Evolutionary conservation across 2,329 filamentous ascomycete species (phyloP).

Genomic region (Phialocephala sp.): DNA sequence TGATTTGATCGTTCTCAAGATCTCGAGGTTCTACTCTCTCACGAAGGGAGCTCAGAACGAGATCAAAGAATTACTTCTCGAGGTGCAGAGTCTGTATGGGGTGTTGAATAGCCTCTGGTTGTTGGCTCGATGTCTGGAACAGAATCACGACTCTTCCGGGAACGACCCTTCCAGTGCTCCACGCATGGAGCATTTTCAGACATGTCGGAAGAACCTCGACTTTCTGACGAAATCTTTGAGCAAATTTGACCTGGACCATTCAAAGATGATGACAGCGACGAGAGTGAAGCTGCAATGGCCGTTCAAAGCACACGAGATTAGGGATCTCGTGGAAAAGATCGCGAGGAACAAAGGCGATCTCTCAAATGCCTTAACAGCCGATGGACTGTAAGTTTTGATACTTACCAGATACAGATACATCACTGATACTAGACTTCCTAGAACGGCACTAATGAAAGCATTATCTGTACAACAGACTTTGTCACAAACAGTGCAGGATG

Average conservation of each 20-base stretch:
- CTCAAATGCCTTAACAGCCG: slow-evolving; percentile 19
- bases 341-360: slow-evolving; percentile 21
- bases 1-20: slow-evolving; percentile 21
- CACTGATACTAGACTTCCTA: background rate
- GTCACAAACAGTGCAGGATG: slow-evolving; percentile 16
- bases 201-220: slow-evolving; percentile 24
- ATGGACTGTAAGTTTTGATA: slow-evolving; percentile 15
- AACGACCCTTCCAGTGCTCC: slow-evolving; percentile 9
- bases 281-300: slow-evolving; percentile 22
- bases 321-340: slow-evolving; percentile 25
- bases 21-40: slow-evolving; percentile 22
- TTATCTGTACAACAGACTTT: slow-evolving; percentile 16
- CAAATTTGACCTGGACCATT: slow-evolving; percentile 19
- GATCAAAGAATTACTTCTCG: slow-evolving; percentile 21
- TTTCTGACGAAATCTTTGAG: slow-evolving; percentile 20
- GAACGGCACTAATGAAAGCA: slow-evolving; percentile 21
- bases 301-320: slow-evolving; percentile 21
- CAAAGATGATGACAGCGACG: background rate
- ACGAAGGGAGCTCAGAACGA: slow-evolving; percentile 16
- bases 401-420: too few relatives aligned
- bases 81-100: slow-evolving; percentile 23
- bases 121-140: slow-evolving; percentile 21
- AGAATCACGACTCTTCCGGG: slow-evolving; percentile 3
- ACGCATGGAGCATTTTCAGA: slow-evolving; percentile 24
- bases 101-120: slow-evolving; percentile 24